Evolutionary conservation across 2,329 filamentous ascomycete species (phyloP), one percentile per base, ranked within the genome.

Genomic region (Cytospora leucostoma): DNA sequence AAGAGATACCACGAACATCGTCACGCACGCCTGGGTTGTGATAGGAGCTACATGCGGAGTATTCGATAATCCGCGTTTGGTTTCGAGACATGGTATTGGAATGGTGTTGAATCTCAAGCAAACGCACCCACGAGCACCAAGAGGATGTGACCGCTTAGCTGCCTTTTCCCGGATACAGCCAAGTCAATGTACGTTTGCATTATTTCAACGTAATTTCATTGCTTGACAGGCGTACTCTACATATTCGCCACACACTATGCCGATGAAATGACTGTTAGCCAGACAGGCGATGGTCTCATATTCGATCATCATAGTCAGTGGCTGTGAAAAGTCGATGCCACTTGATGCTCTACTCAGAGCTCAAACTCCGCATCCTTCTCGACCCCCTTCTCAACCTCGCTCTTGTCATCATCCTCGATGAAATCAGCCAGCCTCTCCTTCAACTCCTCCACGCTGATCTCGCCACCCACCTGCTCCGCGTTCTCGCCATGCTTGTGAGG

Each of bases 361-460:
- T 19, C 63, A 65, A 65, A 40, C 56, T 65, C 63, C 13, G 53
- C 2, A 56, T 65, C 63, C 34, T 13, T 12, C 6, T 34, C 37
- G 10, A 8, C 0, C 12, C 33, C 19, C 44, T 58, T 40, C 6
- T 61, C 49, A 10, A 56, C 51, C 33, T 62, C 35, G 12, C 34
- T 44, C 44, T 61, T 53, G 7, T 66, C 65, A 15, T 70, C 68
- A n/a, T 71, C 69, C 4, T 76, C 75, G 0, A 84, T 73, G 53
- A 75, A 79, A 3, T 79, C 80, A 66, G 76, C 76, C 27, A 85
- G 71, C 34, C 85, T 78, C 70, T 82, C 81, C 74, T 83, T 84
- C 59, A 90, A 77, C 35, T 88, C 87, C 67, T 88, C 84, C 6
- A 88, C 80, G 4, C 74, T 78, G 65, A 89, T 77, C 70, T 84